Conservation (phyloP, 2,329 filamentous ascomycete genomes). For the Aspergillus sp. region DNA sequence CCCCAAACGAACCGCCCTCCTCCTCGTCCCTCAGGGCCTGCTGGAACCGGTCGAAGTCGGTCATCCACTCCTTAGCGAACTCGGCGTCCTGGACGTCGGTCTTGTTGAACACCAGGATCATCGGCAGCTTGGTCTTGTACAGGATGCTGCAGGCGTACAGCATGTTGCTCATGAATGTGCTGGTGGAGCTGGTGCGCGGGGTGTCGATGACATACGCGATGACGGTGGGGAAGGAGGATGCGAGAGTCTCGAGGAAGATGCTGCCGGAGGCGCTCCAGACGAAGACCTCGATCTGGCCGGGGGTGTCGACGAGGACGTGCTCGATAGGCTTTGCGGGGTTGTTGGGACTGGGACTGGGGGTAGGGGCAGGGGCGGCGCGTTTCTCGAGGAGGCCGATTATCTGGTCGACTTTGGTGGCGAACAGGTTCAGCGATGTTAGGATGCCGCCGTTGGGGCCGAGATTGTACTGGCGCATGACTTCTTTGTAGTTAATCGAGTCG, state of each 20-base stretch:
- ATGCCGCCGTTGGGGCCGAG: slow-evolving; percentile 96
- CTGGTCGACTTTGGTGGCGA: slow-evolving; percentile 96
- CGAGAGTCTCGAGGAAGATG: slow-evolving; percentile 85
- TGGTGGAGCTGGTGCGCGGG: slow-evolving; percentile 81
- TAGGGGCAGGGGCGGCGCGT: slow-evolving; percentile 61
- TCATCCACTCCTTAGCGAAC: slow-evolving; percentile 99
- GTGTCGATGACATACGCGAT: slow-evolving; percentile 98
- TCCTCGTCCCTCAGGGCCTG: slow-evolving; percentile 73
- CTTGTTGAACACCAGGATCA: slow-evolving; percentile 99
- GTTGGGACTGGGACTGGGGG: slow-evolving; percentile 47
- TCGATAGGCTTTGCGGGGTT: slow-evolving; percentile 51
- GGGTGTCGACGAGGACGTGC: slow-evolving; percentile 88
- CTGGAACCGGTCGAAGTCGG: slow-evolving; percentile 94
- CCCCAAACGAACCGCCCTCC: slow-evolving; percentile 64
- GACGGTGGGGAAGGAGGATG: slow-evolving; percentile 89
- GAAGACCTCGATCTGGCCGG: slow-evolving; percentile 96
- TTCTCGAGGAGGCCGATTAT: slow-evolving; percentile 85
- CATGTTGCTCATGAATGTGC: slow-evolving; percentile 99
- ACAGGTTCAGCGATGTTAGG: slow-evolving; percentile 87
- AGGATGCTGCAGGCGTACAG: slow-evolving; percentile 96
- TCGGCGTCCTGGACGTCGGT: slow-evolving; percentile 86
- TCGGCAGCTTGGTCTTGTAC: slow-evolving; percentile 96
- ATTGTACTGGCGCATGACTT: slow-evolving; percentile 99
- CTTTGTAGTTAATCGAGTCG: slow-evolving; percentile 97
- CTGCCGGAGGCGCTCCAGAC: slow-evolving; percentile 95